Percentiles rank a stretch among this genome's conserved stretches.
These are phyloP conservation scores for Naematelia aurantialba DNA, from an alignment of 768 basidiomycete species.

Conservation along the genomic window DNA sequence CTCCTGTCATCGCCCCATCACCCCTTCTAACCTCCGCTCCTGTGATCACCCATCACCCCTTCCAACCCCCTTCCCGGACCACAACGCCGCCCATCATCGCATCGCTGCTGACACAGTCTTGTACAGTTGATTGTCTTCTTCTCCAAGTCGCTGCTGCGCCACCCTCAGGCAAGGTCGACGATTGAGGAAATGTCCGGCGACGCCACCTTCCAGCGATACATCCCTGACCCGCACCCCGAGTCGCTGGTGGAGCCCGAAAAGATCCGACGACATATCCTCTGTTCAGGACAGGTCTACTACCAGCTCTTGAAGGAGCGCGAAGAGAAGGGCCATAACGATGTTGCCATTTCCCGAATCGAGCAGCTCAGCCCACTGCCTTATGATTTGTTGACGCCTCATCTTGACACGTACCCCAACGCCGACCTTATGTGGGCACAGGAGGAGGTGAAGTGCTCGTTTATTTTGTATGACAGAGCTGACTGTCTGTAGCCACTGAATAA, in stretches of 20 bases:
- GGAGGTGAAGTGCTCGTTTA: conserved; percentile 54
- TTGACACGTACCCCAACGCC: conserved; percentile 95
- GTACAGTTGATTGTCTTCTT: conserved; percentile 84
- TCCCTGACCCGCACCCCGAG: conserved; percentile 76
- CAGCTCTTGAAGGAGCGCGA: conserved; percentile 84
- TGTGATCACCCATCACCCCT: too few relatives aligned
- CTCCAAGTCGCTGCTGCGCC: conserved; percentile 92
- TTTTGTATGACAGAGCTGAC: background rate
- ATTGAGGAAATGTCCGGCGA: conserved; percentile 85
- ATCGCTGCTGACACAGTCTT: conserved; percentile 6
- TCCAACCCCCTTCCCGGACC: too few relatives aligned
- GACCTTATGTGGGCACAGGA: conserved; percentile 80
- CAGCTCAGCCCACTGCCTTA: conserved; percentile 98
- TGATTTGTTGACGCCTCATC: conserved; percentile 85
- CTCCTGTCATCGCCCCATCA: too few relatives aligned
- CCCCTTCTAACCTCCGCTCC: too few relatives aligned
- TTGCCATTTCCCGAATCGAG: conserved; percentile 90
- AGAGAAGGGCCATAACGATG: conserved; percentile 81
- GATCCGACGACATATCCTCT: conserved; percentile 86
- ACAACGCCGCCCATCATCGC: too few relatives aligned
- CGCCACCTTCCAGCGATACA: conserved; percentile 85
- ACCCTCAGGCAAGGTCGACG: conserved; percentile 82
- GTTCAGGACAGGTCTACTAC: conserved; percentile 94
- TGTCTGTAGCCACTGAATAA: conserved; percentile 76
- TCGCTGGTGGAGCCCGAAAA: conserved; percentile 71